Evolutionary conservation across 208 protist species (phyloP).

Genomic region (Tritrichomonas musculus): DNA sequence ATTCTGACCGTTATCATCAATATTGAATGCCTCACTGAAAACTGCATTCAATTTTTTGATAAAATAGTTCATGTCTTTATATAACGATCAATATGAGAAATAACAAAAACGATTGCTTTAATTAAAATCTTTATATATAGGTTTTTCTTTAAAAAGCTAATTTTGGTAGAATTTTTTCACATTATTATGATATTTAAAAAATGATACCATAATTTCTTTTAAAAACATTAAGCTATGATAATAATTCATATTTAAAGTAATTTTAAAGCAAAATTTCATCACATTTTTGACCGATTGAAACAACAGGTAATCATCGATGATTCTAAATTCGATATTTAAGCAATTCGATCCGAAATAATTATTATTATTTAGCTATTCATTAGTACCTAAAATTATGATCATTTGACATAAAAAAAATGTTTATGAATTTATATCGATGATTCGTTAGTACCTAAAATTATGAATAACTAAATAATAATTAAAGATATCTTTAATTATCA

Average conservation of each 20-base stretch:
- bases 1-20: not conserved
- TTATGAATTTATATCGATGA: not conserved
- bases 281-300: not conserved
- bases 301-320: not conserved
- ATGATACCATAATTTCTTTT: not conserved
- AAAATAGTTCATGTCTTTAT: not conserved
- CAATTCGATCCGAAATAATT: not conserved
- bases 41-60: not conserved
- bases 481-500: not conserved
- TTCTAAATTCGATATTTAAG: not conserved
- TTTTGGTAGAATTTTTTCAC: no score
- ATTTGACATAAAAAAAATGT: not conserved
- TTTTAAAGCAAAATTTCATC: not conserved
- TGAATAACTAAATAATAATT: not conserved
- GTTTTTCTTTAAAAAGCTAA: no score
- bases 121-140: not conserved
- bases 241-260: not conserved
- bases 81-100: not conserved
- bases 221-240: not conserved
- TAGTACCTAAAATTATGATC: not conserved
- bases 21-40: not conserved
- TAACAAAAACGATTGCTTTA: not conserved
- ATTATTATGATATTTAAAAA: not conserved
- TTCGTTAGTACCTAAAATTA: not conserved
- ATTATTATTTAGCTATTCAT: not conserved